A percentile compares a stretch with the other conserved stretches of the same genome.
Conservation (phyloP, 345 rosid species). For the Xanthoceras sorbifolium region DNA sequence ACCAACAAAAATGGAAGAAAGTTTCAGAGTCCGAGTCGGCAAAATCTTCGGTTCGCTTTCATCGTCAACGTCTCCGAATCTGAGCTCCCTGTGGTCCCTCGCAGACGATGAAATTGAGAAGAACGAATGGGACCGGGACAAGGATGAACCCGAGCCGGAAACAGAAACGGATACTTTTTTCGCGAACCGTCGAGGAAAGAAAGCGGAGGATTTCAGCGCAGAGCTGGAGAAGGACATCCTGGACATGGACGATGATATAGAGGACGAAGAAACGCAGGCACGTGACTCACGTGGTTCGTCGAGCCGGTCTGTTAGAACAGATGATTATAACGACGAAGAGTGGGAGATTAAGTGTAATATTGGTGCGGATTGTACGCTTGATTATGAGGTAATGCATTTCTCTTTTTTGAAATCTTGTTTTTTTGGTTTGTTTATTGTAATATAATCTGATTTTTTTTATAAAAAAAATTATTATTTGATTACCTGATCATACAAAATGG, state of each 20-base stretch:
- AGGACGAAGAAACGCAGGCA: conserved; percentile 20
- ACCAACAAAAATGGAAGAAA: conserved; percentile 50
- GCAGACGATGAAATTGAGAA: conserved; percentile 64
- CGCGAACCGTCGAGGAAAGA: conserved; percentile 13
- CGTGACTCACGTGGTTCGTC: conserved; percentile 7
- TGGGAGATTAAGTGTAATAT: conserved; percentile 75
- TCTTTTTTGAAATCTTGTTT: not conserved
- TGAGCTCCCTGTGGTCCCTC: conserved; percentile 65
- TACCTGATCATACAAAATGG: too few species aligned
- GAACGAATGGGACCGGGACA: conserved; percentile 45
- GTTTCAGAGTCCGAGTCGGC: conserved; percentile 69
- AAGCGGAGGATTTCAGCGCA: not conserved
- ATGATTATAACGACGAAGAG: conserved; percentile 59
- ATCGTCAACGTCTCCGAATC: conserved; percentile 32
- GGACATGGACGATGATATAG: conserved; percentile 30
- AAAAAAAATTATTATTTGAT: too few species aligned
- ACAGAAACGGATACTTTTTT: conserved; percentile 6
- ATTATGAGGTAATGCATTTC: conserved; percentile 50
- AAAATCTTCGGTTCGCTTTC: conserved; percentile 73
- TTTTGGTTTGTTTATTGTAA: conserved; percentile 21
- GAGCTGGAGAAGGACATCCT: conserved; percentile 38
- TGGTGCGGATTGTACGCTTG: conserved; percentile 73
- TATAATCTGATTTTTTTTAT: too few species aligned
- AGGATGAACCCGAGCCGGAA: conserved; percentile 22
- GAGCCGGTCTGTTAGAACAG: conserved; percentile 33